phyloP scores from a whole-genome alignment of 176 grass and related monocot genomes.

The Musa beccarii region DNA sequence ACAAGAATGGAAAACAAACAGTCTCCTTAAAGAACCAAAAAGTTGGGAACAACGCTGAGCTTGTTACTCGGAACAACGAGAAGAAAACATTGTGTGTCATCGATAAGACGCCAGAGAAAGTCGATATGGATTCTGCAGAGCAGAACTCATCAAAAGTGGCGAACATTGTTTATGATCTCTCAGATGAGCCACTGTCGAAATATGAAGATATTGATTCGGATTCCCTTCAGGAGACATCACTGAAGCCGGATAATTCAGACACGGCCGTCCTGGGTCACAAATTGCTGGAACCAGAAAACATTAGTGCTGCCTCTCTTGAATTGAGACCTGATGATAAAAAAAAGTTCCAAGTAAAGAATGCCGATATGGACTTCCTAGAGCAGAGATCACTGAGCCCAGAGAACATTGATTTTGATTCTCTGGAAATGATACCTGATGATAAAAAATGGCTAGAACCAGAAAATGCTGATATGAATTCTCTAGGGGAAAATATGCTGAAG shows the following conservation, averaged over 20 bases:
- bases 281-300: neutral
- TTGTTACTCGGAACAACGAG: neutral
- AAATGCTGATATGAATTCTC: slow-evolving; percentile 3
- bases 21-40: neutral
- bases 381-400: neutral
- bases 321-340: slow-evolving; percentile 13
- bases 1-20: neutral
- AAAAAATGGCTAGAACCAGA: neutral
- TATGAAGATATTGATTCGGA: neutral
- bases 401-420: neutral
- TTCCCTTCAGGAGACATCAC: neutral
- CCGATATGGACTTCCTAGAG: neutral
- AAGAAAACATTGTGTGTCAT: slow-evolving; percentile 29
- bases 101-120: neutral
- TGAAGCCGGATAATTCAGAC: neutral
- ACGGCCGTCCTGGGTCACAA: neutral
- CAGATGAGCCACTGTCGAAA: neutral
- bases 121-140: no score
- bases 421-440: no score
- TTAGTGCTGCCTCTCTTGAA: slow-evolving; percentile 11
- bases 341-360: neutral
- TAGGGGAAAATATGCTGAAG: neutral
- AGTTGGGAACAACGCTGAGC: neutral
- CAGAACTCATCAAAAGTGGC: neutral
- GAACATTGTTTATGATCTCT: neutral